A percentile compares a stretch with the other conserved stretches of the same genome.
Conservation (phyloP, 2,329 filamentous ascomycete genomes). For the Fusarium buxicola region DNA sequence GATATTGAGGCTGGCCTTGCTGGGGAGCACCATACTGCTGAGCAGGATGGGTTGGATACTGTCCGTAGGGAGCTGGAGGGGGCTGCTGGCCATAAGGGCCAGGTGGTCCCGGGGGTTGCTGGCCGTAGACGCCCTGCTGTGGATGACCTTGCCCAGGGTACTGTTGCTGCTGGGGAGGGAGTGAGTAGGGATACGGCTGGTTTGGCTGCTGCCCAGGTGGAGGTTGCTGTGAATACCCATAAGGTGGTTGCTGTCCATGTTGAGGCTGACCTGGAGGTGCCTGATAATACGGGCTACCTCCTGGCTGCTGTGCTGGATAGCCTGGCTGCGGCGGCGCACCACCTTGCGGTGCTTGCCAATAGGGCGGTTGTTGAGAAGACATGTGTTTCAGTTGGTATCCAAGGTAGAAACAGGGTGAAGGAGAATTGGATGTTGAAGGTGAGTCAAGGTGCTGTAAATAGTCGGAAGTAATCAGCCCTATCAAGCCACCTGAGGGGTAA, state of each 20-base stretch:
- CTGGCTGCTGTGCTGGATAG: slow-evolving; percentile 26
- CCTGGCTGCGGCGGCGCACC: slow-evolving; percentile 11
- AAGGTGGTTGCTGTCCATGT: slow-evolving; percentile 23
- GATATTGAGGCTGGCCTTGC: slow-evolving; percentile 21
- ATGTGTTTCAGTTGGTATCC: neutral
- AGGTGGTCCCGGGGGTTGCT: slow-evolving; percentile 40
- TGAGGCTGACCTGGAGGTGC: slow-evolving; percentile 26
- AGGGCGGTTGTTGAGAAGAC: slow-evolving; percentile 37
- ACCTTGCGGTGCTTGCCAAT: slow-evolving; percentile 29
- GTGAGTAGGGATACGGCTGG: slow-evolving; percentile 20
- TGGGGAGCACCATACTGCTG: slow-evolving; percentile 33
- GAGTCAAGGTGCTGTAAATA: too few species aligned
- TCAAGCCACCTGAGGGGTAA: too few species aligned
- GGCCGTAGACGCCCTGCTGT: slow-evolving; percentile 22
- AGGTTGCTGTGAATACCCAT: slow-evolving; percentile 19
- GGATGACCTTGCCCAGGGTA: slow-evolving; percentile 17
- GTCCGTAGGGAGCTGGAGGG: slow-evolving; percentile 19
- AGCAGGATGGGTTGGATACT: slow-evolving; percentile 25
- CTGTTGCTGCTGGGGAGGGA: slow-evolving; percentile 21
- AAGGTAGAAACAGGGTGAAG: neutral
- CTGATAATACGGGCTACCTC: slow-evolving; percentile 23
- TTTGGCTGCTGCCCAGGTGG: slow-evolving; percentile 11
- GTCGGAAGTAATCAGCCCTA: too few species aligned
- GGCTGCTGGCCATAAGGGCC: slow-evolving; percentile 18
- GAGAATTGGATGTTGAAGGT: neutral